A percentile compares a stretch with the other conserved stretches of the same genome.
phyloP scores from a whole-genome alignment of 768 basidiomycete genomes.

The Boletus insuetus region DNA sequence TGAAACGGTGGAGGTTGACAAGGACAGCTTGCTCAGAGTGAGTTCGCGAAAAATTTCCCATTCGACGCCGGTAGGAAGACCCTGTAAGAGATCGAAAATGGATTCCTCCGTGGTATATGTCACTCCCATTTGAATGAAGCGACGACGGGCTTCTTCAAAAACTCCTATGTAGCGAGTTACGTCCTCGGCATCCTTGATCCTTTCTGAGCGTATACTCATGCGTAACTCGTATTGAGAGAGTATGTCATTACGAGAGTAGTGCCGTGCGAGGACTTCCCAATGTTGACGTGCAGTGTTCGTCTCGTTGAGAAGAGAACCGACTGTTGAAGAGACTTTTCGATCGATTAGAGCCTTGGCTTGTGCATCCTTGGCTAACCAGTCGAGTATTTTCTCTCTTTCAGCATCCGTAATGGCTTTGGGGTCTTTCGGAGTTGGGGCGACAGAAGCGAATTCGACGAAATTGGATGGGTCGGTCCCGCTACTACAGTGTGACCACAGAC shows the following conservation, averaged over 20 bases:
- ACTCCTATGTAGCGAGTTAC: background rate
- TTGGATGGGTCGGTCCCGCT: background rate
- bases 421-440: background rate
- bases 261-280: background rate
- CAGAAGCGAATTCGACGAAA: background rate
- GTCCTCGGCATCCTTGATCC: background rate
- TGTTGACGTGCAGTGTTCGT: background rate
- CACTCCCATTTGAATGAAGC: background rate
- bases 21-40: rapidly evolving
- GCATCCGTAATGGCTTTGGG: background rate
- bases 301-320: background rate
- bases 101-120: background rate
- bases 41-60: background rate
- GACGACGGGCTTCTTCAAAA: background rate
- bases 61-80: background rate
- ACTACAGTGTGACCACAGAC: slow-evolving; percentile 3
- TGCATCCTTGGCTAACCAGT: background rate
- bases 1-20: no score
- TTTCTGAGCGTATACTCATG: rapidly evolving
- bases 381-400: background rate
- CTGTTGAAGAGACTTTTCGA: background rate
- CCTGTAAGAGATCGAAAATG: background rate
- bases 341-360: slow-evolving; percentile 5
- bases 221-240: background rate
- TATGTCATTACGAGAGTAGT: rapidly evolving